Conservation (phyloP, 2,329 filamentous ascomycete species). For the Claviceps capensis region DNA sequence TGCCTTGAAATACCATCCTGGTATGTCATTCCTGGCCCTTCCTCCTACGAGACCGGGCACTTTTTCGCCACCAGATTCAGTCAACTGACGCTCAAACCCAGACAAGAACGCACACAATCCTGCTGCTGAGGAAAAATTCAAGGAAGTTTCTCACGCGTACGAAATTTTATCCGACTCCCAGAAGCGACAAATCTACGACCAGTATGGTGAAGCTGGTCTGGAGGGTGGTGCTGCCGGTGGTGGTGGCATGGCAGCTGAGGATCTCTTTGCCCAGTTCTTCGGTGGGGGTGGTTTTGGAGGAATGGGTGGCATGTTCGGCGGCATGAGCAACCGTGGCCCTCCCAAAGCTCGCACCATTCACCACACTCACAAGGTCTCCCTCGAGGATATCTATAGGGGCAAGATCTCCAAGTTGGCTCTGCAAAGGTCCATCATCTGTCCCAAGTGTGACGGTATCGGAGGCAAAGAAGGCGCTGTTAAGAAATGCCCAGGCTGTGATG, state of each 20-base stretch:
- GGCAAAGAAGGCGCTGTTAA: slow-evolving; percentile 98
- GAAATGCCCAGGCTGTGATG: slow-evolving; percentile 81
- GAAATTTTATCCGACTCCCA: slow-evolving; percentile 86
- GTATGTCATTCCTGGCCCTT: slow-evolving; percentile 32
- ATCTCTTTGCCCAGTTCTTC: slow-evolving; percentile 96
- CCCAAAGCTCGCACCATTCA: slow-evolving; percentile 88
- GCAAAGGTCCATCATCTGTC: slow-evolving; percentile 94
- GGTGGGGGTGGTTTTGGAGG: slow-evolving; percentile 52
- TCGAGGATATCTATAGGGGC: slow-evolving; percentile 95
- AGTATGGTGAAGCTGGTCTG: slow-evolving; percentile 93
- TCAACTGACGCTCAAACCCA: slow-evolving; percentile 20
- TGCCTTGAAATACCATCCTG: slow-evolving; percentile 73
- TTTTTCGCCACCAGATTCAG: not conserved
- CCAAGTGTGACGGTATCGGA: slow-evolving; percentile 84
- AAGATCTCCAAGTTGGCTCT: slow-evolving; percentile 96
- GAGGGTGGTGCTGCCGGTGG: slow-evolving; percentile 70
- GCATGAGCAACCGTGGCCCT: slow-evolving; percentile 64
- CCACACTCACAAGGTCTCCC: slow-evolving; percentile 94
- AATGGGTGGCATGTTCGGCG: slow-evolving; percentile 65
- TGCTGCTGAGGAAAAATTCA: slow-evolving; percentile 92
- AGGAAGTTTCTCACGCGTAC: slow-evolving; percentile 91
- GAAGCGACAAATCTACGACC: slow-evolving; percentile 86
- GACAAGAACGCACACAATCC: slow-evolving; percentile 97
- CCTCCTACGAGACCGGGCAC: slow-evolving; percentile 5
- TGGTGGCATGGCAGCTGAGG: slow-evolving; percentile 85